phyloP scores from a whole-genome alignment of 2,329 filamentous ascomycete species.

The Lecanosticta acicola region DNA sequence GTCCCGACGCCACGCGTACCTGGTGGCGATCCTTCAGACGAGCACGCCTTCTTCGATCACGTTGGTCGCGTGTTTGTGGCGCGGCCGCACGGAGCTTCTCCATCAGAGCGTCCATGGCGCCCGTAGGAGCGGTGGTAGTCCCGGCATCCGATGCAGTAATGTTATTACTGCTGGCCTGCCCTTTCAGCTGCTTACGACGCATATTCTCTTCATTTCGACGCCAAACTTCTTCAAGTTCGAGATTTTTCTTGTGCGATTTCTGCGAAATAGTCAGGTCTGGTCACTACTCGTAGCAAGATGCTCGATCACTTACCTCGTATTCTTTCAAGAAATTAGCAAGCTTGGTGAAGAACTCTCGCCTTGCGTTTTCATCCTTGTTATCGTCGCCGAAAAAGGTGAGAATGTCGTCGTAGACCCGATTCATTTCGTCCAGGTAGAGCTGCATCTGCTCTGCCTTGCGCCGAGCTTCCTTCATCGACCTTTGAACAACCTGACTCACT shows the following conservation, averaged over 20 bases:
- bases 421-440: slow-evolving; percentile 89
- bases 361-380: slow-evolving; percentile 80
- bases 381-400: slow-evolving; percentile 97
- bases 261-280: slow-evolving; percentile 26
- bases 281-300: neutral
- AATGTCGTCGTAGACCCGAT: slow-evolving; percentile 85
- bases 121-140: slow-evolving; percentile 59
- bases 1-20: slow-evolving; percentile 80
- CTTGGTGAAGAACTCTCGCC: slow-evolving; percentile 92
- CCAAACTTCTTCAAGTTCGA: slow-evolving; percentile 71
- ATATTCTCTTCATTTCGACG: slow-evolving; percentile 85
- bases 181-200: slow-evolving; percentile 76
- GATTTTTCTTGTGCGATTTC: slow-evolving; percentile 91
- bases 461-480: slow-evolving; percentile 92
- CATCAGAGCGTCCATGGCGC: slow-evolving; percentile 91
- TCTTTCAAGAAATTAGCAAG: slow-evolving; percentile 83
- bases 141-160: slow-evolving; percentile 24
- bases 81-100: slow-evolving; percentile 93
- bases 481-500: slow-evolving; percentile 82
- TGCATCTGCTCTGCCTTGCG: slow-evolving; percentile 95
- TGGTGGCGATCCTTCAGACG: slow-evolving; percentile 87
- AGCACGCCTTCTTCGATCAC: slow-evolving; percentile 79
- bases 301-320: slow-evolving; percentile 63
- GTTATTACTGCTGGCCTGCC: slow-evolving; percentile 43
- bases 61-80: slow-evolving; percentile 80